phyloP scores from a whole-genome alignment of 768 basidiomycete species.

The Pholiota conissans region DNA sequence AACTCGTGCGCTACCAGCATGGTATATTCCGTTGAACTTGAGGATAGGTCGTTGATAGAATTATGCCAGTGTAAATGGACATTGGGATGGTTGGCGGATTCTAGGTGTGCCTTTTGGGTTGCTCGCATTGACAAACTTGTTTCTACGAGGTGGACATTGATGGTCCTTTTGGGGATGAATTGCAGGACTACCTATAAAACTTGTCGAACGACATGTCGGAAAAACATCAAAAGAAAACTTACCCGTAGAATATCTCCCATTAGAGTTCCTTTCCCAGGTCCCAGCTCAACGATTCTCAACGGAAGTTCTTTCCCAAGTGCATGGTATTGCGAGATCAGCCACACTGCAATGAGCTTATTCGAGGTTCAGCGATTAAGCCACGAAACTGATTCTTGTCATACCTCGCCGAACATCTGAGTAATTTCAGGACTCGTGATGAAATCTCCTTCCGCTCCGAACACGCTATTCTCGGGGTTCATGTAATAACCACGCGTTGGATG shows the following conservation, averaged over 20 bases:
- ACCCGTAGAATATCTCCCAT: slow-evolving; percentile 90
- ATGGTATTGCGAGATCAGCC: slow-evolving; percentile 80
- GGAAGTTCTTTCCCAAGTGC: slow-evolving; percentile 43
- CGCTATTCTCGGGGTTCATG: slow-evolving; percentile 66
- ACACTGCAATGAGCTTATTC: slow-evolving; percentile 81
- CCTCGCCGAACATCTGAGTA: slow-evolving; percentile 95
- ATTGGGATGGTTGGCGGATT: slow-evolving; percentile 26
- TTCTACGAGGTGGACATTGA: slow-evolving; percentile 78
- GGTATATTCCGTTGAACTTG: slow-evolving; percentile 57
- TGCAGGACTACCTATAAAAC: slow-evolving; percentile 49
- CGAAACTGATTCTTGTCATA: slow-evolving; percentile 32
- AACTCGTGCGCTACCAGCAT: slow-evolving; percentile 95
- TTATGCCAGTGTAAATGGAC: slow-evolving; percentile 69
- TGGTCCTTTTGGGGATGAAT: slow-evolving; percentile 38
- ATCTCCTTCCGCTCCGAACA: slow-evolving; percentile 88
- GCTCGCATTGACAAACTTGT: slow-evolving; percentile 68
- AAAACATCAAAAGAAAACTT: slow-evolving; percentile 22
- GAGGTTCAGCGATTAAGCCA: slow-evolving; percentile 20
- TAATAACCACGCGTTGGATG: slow-evolving; percentile 95
- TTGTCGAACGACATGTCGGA: too few relatives aligned
- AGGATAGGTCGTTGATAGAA: slow-evolving; percentile 64
- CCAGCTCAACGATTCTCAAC: slow-evolving; percentile 84
- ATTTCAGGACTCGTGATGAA: slow-evolving; percentile 98
- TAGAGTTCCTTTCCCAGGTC: slow-evolving; percentile 91
- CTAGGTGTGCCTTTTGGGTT: slow-evolving; percentile 59